Percentiles rank a stretch among this genome's conserved stretches.
These are phyloP conservation scores for Vigna nakashimae DNA, from an alignment of 306 rosid genomes.

Conservation along the genomic window DNA sequence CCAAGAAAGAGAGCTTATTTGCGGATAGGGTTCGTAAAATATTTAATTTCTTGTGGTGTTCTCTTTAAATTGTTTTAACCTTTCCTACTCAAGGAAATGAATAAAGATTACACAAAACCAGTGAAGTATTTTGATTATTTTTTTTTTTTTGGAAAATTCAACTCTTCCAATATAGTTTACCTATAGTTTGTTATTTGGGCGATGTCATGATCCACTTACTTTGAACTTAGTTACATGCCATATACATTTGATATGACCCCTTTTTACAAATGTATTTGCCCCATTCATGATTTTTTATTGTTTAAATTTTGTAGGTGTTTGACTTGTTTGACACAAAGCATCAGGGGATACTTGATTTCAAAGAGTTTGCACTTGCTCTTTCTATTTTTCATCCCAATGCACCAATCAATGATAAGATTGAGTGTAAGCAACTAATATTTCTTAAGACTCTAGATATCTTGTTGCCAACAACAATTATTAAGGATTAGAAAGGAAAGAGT, in stretches of 20 bases:
- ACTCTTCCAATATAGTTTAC: background rate
- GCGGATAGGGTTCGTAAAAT: slow-evolving; percentile 73
- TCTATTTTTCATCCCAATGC: slow-evolving; percentile 91
- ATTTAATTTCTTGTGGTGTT: slow-evolving; percentile 9
- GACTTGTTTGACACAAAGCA: slow-evolving; percentile 77
- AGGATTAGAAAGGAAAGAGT: slow-evolving; percentile 23
- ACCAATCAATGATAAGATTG: slow-evolving; percentile 72
- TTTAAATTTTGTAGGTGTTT: slow-evolving; percentile 69
- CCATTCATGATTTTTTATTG: slow-evolving; percentile 34
- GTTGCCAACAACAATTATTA: slow-evolving; percentile 20
- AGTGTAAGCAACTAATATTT: slow-evolving; percentile 56
- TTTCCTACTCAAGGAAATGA: background rate
- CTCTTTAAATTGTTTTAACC: slow-evolving; percentile 11
- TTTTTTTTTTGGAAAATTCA: slow-evolving; percentile 3
- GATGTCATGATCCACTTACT: background rate
- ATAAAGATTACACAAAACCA: background rate
- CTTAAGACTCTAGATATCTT: slow-evolving; percentile 31
- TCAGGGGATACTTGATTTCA: slow-evolving; percentile 73
- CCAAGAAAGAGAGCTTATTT: slow-evolving; percentile 80
- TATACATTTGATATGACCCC: slow-evolving; percentile 8
- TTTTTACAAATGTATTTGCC: slow-evolving; percentile 7
- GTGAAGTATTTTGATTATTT: background rate
- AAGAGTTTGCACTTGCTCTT: slow-evolving; percentile 81
- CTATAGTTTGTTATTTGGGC: background rate
- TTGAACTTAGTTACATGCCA: slow-evolving; percentile 4